Evolutionary conservation across 495 filamentous ascomycete genomes (phyloP).

Genomic region (Evernia prunastri): DNA sequence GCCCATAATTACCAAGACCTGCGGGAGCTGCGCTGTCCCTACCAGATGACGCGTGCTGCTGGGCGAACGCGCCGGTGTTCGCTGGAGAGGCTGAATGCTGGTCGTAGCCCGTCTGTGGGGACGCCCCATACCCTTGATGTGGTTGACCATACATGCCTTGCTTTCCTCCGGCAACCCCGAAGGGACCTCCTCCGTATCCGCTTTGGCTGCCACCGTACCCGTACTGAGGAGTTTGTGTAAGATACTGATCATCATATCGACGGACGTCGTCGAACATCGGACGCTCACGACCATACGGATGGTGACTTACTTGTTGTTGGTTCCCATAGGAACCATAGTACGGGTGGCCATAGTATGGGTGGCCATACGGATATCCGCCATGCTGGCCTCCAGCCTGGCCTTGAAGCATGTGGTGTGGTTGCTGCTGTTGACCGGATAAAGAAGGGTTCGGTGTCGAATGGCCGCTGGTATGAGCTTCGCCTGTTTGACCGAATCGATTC

Average conservation of each 20-base stretch:
- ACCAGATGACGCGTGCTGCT: conserved; percentile 49
- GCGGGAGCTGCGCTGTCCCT: conserved; percentile 55
- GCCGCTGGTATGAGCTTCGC: conserved; percentile 74
- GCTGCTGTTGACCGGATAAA: conserved; percentile 59
- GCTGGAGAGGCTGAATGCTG: conserved; percentile 69
- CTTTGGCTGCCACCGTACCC: conserved; percentile 64
- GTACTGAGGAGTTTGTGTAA: conserved; percentile 53
- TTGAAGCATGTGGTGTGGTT: conserved; percentile 44
- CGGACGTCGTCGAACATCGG: conserved; percentile 53
- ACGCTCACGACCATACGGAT: conserved; percentile 47
- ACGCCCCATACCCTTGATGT: conserved; percentile 66
- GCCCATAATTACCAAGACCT: conserved; percentile 64
- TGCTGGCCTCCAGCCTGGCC: conserved; percentile 54
- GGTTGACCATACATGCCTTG: conserved; percentile 81
- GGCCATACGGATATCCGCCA: conserved; percentile 55
- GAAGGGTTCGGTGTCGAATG: conserved; percentile 84
- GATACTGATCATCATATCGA: conserved; percentile 49
- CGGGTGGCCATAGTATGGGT: conserved; percentile 75
- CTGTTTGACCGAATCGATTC: conserved; percentile 60
- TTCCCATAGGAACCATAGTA: conserved; percentile 78
- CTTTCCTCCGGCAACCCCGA: conserved; percentile 29
- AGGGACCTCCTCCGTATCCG: conserved; percentile 53
- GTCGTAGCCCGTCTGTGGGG: conserved; percentile 66
- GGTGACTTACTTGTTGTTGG: conserved; percentile 44
- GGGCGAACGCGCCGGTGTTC: conserved; percentile 62